These are phyloP conservation scores for Malus sylvestris DNA, from an alignment of 306 rosid species.

Conservation along the genomic window DNA sequence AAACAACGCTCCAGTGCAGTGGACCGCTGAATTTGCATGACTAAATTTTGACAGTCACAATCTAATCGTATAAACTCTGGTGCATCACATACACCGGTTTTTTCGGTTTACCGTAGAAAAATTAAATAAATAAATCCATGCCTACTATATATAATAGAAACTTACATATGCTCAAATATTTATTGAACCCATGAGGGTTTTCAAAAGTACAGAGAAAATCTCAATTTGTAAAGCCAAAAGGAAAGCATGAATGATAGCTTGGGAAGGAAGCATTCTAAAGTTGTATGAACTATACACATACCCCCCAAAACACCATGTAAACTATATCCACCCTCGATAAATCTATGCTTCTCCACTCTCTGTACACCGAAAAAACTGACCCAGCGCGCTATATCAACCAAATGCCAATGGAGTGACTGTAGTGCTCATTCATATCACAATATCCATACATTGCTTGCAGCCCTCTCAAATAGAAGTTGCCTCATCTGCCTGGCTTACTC, in stretches of 20 bases:
- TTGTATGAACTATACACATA: slow-evolving; percentile 65
- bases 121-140: slow-evolving; percentile 10
- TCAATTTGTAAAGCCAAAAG: slow-evolving; percentile 36
- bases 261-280: slow-evolving; percentile 25
- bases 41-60: neutral
- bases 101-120: neutral
- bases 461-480: slow-evolving; percentile 34
- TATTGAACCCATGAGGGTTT: slow-evolving; percentile 51
- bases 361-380: slow-evolving; percentile 34
- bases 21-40: neutral
- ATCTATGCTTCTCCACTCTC: slow-evolving; percentile 22
- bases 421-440: slow-evolving; percentile 8
- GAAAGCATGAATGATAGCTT: slow-evolving; percentile 34
- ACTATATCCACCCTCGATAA: slow-evolving; percentile 37
- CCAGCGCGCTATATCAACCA: slow-evolving; percentile 24
- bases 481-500: slow-evolving; percentile 24
- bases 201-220: slow-evolving; percentile 49
- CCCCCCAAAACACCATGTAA: slow-evolving; percentile 27
- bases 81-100: neutral
- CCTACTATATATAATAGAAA: slow-evolving; percentile 2
- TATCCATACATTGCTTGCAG: neutral
- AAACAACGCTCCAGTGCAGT: neutral
- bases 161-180: slow-evolving; percentile 30
- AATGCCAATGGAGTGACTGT: slow-evolving; percentile 7
- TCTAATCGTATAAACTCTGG: neutral